Conservation (phyloP, 169 alveolate genomes). For the Babesia divergens region DNA sequence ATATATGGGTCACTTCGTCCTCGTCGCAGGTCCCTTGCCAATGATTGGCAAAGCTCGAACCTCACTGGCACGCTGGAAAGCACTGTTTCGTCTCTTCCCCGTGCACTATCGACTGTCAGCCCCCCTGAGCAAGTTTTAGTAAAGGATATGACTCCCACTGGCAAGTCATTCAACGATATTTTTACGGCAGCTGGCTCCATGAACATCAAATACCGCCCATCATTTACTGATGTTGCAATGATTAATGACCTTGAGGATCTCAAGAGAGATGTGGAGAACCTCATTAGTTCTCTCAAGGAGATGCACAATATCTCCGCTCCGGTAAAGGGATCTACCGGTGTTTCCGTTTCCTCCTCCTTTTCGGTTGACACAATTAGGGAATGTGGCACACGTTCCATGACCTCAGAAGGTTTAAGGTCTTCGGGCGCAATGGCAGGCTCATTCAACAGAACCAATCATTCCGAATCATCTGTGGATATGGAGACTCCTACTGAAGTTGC, state of each 20-base stretch:
- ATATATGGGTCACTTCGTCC: conserved; percentile 43
- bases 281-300: background rate
- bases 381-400: no score
- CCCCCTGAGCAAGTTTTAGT: no score
- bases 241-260: conserved; percentile 4
- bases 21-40: conserved; percentile 26
- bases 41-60: conserved; percentile 32
- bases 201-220: conserved; percentile 7
- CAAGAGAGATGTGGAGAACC: background rate
- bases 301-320: conserved; percentile 4
- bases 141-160: conserved; percentile 11
- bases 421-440: no score
- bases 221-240: conserved; percentile 30
- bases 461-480: background rate
- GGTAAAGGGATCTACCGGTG: background rate
- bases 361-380: no score
- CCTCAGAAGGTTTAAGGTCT: no score
- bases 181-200: conserved; percentile 1
- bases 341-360: background rate
- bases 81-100: background rate
- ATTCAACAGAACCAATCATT: no score
- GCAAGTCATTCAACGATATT: conserved; percentile 36
- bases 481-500: background rate
- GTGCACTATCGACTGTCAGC: background rate
- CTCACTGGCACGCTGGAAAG: background rate